These are phyloP conservation scores for Kwoniella sp. DNA, from an alignment of 768 basidiomycete species.

Conservation along the genomic window DNA sequence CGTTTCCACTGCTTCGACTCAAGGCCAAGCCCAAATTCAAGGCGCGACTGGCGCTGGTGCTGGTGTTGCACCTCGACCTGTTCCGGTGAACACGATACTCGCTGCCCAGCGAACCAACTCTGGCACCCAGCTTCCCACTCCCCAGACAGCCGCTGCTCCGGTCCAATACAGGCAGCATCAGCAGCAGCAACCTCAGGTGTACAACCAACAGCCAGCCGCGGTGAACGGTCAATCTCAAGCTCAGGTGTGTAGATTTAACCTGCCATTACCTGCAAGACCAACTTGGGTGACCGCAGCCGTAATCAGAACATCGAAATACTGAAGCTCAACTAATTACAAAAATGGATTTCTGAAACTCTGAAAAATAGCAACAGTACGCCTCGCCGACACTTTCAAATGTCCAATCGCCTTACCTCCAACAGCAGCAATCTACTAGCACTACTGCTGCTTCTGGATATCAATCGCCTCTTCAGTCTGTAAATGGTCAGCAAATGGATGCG, in stretches of 20 bases:
- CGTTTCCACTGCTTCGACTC: background rate
- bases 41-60: background rate
- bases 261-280: background rate
- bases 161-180: background rate
- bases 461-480: background rate
- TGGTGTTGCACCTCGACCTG: background rate
- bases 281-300: background rate
- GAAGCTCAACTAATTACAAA: background rate
- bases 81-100: background rate
- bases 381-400: background rate
- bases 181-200: background rate
- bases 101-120: background rate
- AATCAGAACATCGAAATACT: background rate
- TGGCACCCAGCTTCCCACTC: background rate
- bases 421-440: background rate
- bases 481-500: background rate
- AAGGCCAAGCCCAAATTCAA: too few species aligned
- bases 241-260: background rate
- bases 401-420: constrained; percentile 1
- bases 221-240: background rate
- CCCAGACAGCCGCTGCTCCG: background rate
- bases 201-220: background rate
- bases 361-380: background rate
- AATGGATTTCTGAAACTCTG: too few species aligned
- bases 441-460: background rate